Evolutionary conservation across 768 basidiomycete genomes (phyloP).

Genomic region (Solioccasus polychromus): DNA sequence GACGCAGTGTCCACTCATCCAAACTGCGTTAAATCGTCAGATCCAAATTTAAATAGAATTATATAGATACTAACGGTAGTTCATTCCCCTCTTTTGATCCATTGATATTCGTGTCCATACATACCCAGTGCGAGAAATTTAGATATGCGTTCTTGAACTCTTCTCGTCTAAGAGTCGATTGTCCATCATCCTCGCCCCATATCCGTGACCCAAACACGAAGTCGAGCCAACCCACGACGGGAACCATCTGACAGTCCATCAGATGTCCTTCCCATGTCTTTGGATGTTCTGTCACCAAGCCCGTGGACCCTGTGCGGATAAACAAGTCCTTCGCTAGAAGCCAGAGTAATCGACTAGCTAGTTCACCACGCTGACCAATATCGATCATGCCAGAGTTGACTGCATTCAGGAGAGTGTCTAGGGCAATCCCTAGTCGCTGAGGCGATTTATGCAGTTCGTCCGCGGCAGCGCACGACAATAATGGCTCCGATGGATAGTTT

Average conservation of each 20-base stretch:
- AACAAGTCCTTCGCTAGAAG: neutral
- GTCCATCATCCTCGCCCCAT: neutral
- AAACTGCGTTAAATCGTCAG: neutral
- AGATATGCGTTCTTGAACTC: neutral
- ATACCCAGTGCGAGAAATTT: neutral
- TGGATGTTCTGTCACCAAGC: neutral
- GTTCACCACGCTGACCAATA: neutral
- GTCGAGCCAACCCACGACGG: neutral
- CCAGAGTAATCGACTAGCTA: neutral
- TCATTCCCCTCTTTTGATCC: neutral
- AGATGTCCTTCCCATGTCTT: neutral
- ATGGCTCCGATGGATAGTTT: conserved; percentile 8
- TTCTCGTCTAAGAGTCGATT: neutral
- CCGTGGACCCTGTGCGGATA: neutral
- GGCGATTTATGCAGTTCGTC: neutral
- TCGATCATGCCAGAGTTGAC: conserved; percentile 2
- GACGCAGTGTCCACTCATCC: conserved; percentile 7
- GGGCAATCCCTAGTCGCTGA: neutral
- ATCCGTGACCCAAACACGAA: conserved; percentile 4
- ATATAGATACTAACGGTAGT: neutral
- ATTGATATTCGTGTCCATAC: neutral
- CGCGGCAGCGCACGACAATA: conserved; percentile 6
- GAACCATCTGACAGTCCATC: conserved; percentile 4
- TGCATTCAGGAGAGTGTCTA: neutral
- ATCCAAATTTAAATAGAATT: neutral